Evolutionary conservation across 2,329 filamentous ascomycete species (phyloP), one percentile per base, ranked within the genome.

Genomic region (Teratosphaeria pseudoeucalypti): DNA sequence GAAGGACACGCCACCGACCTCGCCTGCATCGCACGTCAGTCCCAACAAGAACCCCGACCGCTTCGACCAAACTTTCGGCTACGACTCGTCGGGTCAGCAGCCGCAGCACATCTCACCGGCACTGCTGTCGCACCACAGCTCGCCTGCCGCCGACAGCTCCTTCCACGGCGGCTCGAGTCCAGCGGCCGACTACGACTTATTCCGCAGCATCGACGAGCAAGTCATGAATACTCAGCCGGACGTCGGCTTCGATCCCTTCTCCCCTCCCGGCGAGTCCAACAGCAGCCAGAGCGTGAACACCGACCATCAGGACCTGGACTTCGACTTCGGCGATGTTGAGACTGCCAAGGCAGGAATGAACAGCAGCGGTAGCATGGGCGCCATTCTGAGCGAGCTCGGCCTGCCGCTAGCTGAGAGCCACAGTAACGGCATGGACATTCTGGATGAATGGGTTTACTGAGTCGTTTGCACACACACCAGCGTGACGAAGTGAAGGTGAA

Each of bases 1-100:
- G 69, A 62, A 66, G 37, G 68, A 71, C 57, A 71, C 69, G 10
- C 69, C 69, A 26, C 69, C 69, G 2, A 70, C 68, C 34, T 71
- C 68, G 43, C 69, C 69, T 10, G 58, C 63, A 2, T 54, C 27
- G 26, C 66, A 61, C 23, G 59, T 60, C 58, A 61, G 56, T 43
- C 57, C 60, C 12, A 52, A 34, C 47, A 62, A 59, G 54, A 63
- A 56, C 6, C 49, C 49, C 43, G 55, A 58, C 47, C 58, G 56
- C 54, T 14, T 56, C 52, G 39, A 62, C 10, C 57, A 57, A n/a
- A 60, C 60, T 43, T 64, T 69, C 55, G 63, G 67, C 59, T 62
- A 67, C 57, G 62, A 62, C 56, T 60, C 63, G 26, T 63, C 66
- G 14, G 49, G 61, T 32, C 60, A 64, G 52, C 57, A 55, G 6